phyloP scores from a whole-genome alignment of 108 stramenopile genomes.

The Cyclotella kingstonii region DNA sequence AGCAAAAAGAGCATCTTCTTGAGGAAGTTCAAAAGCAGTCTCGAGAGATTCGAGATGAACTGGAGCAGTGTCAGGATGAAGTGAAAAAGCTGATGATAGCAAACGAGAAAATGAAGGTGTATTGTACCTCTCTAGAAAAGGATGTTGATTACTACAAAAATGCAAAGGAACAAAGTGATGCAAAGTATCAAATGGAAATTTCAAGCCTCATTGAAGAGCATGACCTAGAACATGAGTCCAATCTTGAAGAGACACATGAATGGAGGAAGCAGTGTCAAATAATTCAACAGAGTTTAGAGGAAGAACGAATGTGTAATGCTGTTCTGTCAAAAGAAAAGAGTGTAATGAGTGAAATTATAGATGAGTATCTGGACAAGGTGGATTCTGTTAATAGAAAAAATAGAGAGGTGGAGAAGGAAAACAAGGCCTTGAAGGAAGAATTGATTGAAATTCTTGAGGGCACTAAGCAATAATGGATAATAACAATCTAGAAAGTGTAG shows the following conservation, averaged over 20 bases:
- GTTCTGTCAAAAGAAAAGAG: constrained; percentile 1
- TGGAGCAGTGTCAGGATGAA: background rate
- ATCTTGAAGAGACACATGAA: background rate
- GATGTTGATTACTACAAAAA: background rate
- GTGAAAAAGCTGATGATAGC: background rate
- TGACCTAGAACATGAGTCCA: background rate
- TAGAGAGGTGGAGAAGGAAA: constrained; percentile 6
- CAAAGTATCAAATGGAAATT: background rate
- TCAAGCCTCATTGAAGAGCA: constrained; percentile 7
- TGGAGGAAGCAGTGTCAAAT: background rate
- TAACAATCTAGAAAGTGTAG: too few relatives aligned
- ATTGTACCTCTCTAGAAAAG: background rate
- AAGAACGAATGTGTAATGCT: constrained; percentile 5
- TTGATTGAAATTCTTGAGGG: constrained; percentile 12
- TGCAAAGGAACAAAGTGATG: background rate
- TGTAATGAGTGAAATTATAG: constrained; percentile 5
- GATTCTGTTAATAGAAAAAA: constrained; percentile 9
- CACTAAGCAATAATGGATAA: background rate
- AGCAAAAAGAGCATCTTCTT: background rate
- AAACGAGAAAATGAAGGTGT: background rate
- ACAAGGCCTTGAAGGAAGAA: constrained; percentile 2
- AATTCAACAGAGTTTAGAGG: constrained; percentile 4
- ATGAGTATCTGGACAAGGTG: constrained; percentile 2
- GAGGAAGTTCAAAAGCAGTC: background rate
- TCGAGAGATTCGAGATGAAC: background rate